phyloP scores from a whole-genome alignment of 352 stramenopile genomes.

The Phytophthora foliorum region DNA sequence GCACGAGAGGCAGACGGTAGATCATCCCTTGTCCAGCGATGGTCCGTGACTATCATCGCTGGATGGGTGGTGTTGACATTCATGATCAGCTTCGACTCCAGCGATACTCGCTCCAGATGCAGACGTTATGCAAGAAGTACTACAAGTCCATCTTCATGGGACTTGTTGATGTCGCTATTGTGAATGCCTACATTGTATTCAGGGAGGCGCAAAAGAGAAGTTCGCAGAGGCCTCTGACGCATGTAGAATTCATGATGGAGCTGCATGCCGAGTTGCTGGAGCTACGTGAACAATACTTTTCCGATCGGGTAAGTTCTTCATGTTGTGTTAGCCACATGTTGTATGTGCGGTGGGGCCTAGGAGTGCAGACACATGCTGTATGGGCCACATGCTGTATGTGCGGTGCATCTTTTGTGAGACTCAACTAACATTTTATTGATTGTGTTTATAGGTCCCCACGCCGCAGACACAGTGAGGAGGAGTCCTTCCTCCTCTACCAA shows the following conservation, averaged over 20 bases:
- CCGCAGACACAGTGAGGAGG: background rate
- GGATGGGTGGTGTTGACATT: constrained; percentile 25
- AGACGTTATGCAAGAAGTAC: constrained; percentile 23
- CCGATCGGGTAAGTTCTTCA: constrained; percentile 1
- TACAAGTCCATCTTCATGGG: constrained; percentile 42
- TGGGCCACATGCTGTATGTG: too few relatives aligned
- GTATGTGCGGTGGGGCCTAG: background rate
- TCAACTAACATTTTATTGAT: background rate
- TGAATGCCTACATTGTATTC: constrained; percentile 31
- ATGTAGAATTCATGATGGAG: constrained; percentile 18
- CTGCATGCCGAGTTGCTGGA: constrained; percentile 23
- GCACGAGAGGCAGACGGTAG: background rate
- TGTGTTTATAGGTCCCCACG: background rate
- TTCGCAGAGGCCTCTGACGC: background rate
- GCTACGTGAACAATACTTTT: background rate
- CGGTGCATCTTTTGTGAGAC: too few relatives aligned
- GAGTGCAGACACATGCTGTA: constrained; percentile 2
- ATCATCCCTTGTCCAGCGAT: constrained; percentile 1
- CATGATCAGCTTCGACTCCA: constrained; percentile 29
- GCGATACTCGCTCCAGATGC: constrained; percentile 29
- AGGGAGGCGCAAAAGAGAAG: constrained; percentile 7
- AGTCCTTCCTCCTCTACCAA: background rate
- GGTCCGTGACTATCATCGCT: constrained; percentile 15
- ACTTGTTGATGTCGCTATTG: constrained; percentile 34
- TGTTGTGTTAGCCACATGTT: constrained; percentile 5